These are phyloP conservation scores for Coniochaeta ligniaria DNA, from an alignment of 2,329 filamentous ascomycete genomes.

Conservation along the genomic window DNA sequence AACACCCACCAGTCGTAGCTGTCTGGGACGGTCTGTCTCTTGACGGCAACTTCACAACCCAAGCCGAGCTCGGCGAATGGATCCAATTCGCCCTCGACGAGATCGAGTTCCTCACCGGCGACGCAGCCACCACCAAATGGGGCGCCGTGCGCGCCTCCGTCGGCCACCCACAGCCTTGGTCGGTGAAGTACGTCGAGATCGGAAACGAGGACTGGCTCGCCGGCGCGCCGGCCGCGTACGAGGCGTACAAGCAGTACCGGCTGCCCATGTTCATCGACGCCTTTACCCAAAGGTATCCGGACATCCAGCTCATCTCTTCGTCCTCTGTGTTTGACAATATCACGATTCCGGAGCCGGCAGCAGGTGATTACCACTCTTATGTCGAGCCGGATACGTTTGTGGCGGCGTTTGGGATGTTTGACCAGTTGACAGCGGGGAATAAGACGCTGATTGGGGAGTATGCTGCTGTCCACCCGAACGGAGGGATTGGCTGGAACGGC, in stretches of 20 bases:
- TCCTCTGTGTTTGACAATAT: slow-evolving; percentile 23
- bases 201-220: slow-evolving; percentile 62
- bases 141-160: slow-evolving; percentile 50
- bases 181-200: slow-evolving; percentile 54
- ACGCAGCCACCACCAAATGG: slow-evolving; percentile 40
- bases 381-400: slow-evolving; percentile 43
- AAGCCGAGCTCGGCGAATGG: slow-evolving; percentile 44
- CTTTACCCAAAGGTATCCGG: slow-evolving; percentile 28
- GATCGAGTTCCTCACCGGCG: slow-evolving; percentile 55
- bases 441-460: slow-evolving; percentile 35
- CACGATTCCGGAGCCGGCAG: slow-evolving; percentile 11
- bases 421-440: slow-evolving; percentile 10
- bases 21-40: slow-evolving; percentile 52
- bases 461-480: slow-evolving; percentile 43
- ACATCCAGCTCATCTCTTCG: slow-evolving; percentile 17
- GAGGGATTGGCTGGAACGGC: slow-evolving; percentile 38
- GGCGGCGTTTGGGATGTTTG: slow-evolving; percentile 39
- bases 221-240: slow-evolving; percentile 35
- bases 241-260: slow-evolving; percentile 45
- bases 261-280: slow-evolving; percentile 54
- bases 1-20: slow-evolving; percentile 34
- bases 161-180: slow-evolving; percentile 55
- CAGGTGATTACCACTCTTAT: slow-evolving; percentile 28
- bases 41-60: slow-evolving; percentile 41
- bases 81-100: slow-evolving; percentile 55